Base-by-base conservation (phyloP, 2,329 filamentous ascomycete species). In the Teratosphaeria zuluensis region DNA sequence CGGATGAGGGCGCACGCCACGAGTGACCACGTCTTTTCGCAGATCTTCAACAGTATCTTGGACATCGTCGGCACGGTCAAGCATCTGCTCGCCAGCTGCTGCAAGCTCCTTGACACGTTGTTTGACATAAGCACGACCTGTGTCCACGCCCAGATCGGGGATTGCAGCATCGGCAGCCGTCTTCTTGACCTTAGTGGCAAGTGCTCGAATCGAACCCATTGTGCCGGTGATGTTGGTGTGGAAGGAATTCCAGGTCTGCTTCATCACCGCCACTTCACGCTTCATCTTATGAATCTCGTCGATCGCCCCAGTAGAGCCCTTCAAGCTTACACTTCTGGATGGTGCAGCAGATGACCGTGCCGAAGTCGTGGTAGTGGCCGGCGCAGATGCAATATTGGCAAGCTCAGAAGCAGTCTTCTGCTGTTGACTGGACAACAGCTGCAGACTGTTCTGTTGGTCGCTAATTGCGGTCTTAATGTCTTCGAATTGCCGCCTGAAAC, bases 41-140 rank as follows among this genome's bases (percentile, higher is more conserved):
- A 99, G 82, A 71, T 99, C 94, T 74, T 99, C 94, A 21, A 99
- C 90, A 57, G 94, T 80, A 73, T 99, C 94, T 75, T 97, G 94
- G n/a, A 99, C 81, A 69, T 97, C 92, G 70, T 99, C 94, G 11
- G 99, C 94, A 69, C 90, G 88, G 65, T 85, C 87, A 64, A 99
- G 92, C 58, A 99, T 85, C 62, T 86, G 87, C 73, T 97, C 92
- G 0, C 90, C 95, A 71, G 97, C 92, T 30, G 87, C 81, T 55
- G 87, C 89, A 61, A 99, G 84, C 60, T 86, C 83, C 75, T 95
- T 95, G 72, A 95, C 95, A 54, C 92, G 92, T 38, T 80, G 82
- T 64, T 88, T 87, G 64, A 99, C 90, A 68, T 96, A 94, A 8
- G 85, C 80, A 64, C 92, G 88, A 35, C 92, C 92, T n/a, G 84